A percentile compares a stretch with the other conserved stretches of the same genome.
Conservation (phyloP, 345 rosid genomes). For the Dipteronia dyeriana region DNA sequence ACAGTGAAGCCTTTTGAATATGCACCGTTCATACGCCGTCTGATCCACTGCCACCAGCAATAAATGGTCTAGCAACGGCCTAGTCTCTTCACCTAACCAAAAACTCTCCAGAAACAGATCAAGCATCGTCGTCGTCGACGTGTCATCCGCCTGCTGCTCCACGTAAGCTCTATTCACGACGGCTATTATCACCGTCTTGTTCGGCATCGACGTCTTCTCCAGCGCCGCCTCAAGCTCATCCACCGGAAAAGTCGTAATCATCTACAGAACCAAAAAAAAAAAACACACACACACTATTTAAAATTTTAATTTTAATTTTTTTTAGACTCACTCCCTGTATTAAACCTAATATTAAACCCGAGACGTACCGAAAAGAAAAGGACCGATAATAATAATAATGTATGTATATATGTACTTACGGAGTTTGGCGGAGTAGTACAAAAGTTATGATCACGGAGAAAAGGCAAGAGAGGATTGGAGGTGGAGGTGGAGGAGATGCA, state of each 20-base stretch:
- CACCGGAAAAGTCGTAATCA: conserved; percentile 6
- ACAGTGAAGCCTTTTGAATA: conserved; percentile 63
- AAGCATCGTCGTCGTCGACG: conserved; percentile 50
- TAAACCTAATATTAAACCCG: too few species aligned
- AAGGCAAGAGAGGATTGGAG: conserved; percentile 24
- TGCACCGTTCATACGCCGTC: conserved; percentile 65
- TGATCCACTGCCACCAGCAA: conserved; percentile 68
- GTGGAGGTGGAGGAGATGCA: conserved; percentile 24
- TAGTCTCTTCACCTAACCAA: conserved; percentile 72
- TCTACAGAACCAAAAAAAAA: neutral
- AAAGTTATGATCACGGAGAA: neutral
- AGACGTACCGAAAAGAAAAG: neutral
- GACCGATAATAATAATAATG: neutral
- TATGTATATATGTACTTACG: conserved; percentile 27
- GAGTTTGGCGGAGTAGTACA: neutral
- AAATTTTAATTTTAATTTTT: too few species aligned
- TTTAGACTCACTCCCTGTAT: too few species aligned
- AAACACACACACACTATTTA: too few species aligned
- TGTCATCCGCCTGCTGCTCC: conserved; percentile 38
- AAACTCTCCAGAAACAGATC: conserved; percentile 74
- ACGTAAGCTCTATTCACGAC: conserved; percentile 71
- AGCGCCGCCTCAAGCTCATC: conserved; percentile 53
- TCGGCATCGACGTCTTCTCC: conserved; percentile 48
- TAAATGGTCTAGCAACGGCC: conserved; percentile 49
- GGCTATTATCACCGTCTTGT: conserved; percentile 63